Base-by-base conservation (phyloP, 371 early-diverging fungal genomes). In the Mucor racemosus region DNA sequence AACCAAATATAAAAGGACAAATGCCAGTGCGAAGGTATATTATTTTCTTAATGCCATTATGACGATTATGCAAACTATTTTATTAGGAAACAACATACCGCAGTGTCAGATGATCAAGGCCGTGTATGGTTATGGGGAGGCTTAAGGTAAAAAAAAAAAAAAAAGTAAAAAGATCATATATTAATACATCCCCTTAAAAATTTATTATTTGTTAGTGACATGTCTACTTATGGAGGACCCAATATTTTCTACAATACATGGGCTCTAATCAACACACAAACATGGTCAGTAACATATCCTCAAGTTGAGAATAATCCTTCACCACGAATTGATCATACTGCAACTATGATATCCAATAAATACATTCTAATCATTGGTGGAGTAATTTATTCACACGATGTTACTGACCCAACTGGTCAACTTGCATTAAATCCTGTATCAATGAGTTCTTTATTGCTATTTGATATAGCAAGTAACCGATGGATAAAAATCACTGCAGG, bases 51-150 rank as follows among this genome's bases (percentile, higher is more conserved):
- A 14, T 34, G 35, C 39, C 17, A 42, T 64, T 36, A 36, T 50
- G 19, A 9, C 50, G 26, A 53, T 59, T 55, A 59, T 35, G 46
- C 62, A 44, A 62, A 58, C 39, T 39, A 56, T 39, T 8, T 41
- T 33, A 61, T 34, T 65, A 76, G 75, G 40, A 71, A 76, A 26
- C 71, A 74, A 40, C 74, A 79, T 65, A 69, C 75, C 6, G 74
- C 72, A 9, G 68, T 71, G 31, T 57, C 75, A 19, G 75, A 75
- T 66, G 67, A 67, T 26, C 73, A 75, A 46, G 75, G 75, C 7
- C 73, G 69, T 33, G 55, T 75, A 11, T 79, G 80, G 80, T 58
- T 79, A 31, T 79, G 80, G 80, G 80, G 80, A 14, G 80, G 80
- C 15, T 50, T 65, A 67, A 76, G 76, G 80, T 76, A 68, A 44